These are phyloP conservation scores for Venturia oleaginea DNA, from an alignment of 2,329 filamentous ascomycete genomes.

Conservation along the genomic window DNA sequence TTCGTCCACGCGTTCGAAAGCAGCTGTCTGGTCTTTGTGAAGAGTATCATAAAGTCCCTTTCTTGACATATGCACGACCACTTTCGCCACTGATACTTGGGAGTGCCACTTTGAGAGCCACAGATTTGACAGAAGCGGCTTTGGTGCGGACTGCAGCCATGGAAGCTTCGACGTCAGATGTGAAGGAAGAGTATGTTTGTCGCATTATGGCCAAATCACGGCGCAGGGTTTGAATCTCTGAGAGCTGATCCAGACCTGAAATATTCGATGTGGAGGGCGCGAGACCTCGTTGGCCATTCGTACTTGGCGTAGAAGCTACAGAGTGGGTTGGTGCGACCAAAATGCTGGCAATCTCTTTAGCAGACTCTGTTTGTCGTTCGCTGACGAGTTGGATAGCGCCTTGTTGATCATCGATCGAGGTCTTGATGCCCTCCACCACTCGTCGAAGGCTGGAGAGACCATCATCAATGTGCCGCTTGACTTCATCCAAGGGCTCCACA, in stretches of 20 bases:
- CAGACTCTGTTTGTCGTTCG: slow-evolving; percentile 80
- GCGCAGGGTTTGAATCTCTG: slow-evolving; percentile 71
- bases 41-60: slow-evolving; percentile 72
- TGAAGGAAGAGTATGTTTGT: slow-evolving; percentile 88
- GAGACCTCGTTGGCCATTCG: slow-evolving; percentile 12
- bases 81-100: slow-evolving; percentile 65
- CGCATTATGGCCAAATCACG: slow-evolving; percentile 84
- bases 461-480: slow-evolving; percentile 93
- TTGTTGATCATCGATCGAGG: slow-evolving; percentile 74
- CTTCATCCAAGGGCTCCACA: slow-evolving; percentile 85
- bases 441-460: slow-evolving; percentile 70
- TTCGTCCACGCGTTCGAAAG: slow-evolving; percentile 89
- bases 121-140: slow-evolving; percentile 69
- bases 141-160: slow-evolving; percentile 79
- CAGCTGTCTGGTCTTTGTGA: slow-evolving; percentile 75
- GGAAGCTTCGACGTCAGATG: slow-evolving; percentile 76
- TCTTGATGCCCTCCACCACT: slow-evolving; percentile 78
- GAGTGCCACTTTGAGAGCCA: slow-evolving; percentile 60
- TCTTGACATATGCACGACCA: slow-evolving; percentile 79
- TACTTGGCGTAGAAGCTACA: slow-evolving; percentile 22
- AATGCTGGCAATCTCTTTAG: slow-evolving; percentile 72
- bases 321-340: slow-evolving; percentile 38
- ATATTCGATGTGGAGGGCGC: slow-evolving; percentile 20
- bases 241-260: slow-evolving; percentile 44
- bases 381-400: slow-evolving; percentile 76